A percentile compares a stretch with the other conserved stretches of the same genome.
Conservation (phyloP, 2,329 filamentous ascomycete species). For the Monilinia aucupariae region DNA sequence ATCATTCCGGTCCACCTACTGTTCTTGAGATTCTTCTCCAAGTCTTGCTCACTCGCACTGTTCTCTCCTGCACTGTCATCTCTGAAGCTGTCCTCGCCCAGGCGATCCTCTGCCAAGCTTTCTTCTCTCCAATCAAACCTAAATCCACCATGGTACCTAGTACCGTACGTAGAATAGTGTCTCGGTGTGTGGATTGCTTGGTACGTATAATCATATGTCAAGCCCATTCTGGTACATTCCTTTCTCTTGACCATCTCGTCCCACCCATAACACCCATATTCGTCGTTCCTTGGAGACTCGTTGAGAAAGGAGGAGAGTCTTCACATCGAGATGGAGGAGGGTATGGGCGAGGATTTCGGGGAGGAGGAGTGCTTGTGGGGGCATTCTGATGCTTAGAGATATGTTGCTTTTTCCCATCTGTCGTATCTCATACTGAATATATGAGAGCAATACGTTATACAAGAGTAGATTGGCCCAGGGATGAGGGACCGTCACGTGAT, state of each 20-base stretch:
- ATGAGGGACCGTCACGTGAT: not conserved
- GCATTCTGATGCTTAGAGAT: too few relatives aligned
- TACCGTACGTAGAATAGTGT: not conserved
- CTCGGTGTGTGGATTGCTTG: not conserved
- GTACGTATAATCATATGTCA: not conserved
- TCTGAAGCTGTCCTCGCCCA: not conserved
- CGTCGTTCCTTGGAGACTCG: not conserved
- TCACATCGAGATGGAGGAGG: not conserved
- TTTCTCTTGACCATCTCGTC: not conserved
- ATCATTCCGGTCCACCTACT: too few relatives aligned
- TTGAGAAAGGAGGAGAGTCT: not conserved
- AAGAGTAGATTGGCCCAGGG: too few relatives aligned
- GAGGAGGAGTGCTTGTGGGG: not conserved
- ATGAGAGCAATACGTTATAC: too few relatives aligned
- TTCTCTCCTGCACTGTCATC: too few relatives aligned
- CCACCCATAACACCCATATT: not conserved
- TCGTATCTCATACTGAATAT: not conserved
- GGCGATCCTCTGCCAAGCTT: not conserved
- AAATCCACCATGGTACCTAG: not conserved
- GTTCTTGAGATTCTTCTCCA: too few relatives aligned
- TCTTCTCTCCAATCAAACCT: not conserved
- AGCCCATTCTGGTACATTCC: not conserved
- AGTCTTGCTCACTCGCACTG: too few relatives aligned
- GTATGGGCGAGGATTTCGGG: not conserved
- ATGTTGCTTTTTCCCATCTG: too few relatives aligned